Conservation (phyloP, 495 filamentous ascomycete species). For the Letharia columbiana region DNA sequence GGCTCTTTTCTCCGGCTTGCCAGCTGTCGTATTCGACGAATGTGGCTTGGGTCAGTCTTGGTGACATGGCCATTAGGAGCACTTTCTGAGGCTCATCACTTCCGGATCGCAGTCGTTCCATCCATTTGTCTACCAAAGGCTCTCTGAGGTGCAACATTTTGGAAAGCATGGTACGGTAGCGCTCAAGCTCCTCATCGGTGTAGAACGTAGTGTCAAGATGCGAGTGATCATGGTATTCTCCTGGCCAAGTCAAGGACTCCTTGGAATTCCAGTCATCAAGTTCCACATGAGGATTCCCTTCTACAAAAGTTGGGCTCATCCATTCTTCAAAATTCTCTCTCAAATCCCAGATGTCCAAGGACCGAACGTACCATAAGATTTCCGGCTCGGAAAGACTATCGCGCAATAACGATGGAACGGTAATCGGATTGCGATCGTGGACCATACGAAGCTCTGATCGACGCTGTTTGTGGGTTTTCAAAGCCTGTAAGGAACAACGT, state of each 20-base stretch:
- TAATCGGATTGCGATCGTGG: neutral
- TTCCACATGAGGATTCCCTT: neutral
- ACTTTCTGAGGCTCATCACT: neutral
- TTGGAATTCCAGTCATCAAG: neutral
- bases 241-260: neutral
- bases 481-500: neutral
- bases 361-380: neutral
- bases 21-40: neutral
- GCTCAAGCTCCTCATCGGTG: neutral
- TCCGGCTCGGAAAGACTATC: neutral
- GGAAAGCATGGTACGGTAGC: neutral
- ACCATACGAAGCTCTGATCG: neutral
- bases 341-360: neutral
- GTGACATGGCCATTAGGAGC: neutral
- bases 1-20: neutral
- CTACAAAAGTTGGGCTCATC: neutral
- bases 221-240: neutral
- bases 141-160: neutral
- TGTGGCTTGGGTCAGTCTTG: neutral
- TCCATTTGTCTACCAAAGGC: neutral
- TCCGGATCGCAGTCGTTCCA: neutral
- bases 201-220: neutral
- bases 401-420: neutral
- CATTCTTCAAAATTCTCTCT: conserved; percentile 2
- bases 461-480: neutral